Conservation (phyloP, 2,329 filamentous ascomycete genomes). For the Stachybotrys chartarum region DNA sequence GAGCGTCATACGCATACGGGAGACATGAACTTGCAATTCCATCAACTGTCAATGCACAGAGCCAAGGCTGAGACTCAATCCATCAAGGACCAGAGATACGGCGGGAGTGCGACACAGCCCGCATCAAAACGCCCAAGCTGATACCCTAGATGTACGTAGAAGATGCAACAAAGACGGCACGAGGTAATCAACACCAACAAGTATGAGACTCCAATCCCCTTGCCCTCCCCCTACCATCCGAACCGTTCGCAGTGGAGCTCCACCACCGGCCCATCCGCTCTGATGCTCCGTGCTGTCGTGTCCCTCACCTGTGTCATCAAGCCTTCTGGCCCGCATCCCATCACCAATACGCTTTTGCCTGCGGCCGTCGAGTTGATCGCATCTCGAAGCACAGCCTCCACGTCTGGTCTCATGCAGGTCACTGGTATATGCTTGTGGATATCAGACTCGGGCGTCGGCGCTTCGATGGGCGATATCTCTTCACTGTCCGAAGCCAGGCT, state of each 20-base stretch:
- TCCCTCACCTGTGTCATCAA: constrained; percentile 35
- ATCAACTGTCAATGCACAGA: no score
- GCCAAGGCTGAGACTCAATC: no score
- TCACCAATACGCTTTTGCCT: constrained; percentile 30
- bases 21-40: no score
- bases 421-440: constrained; percentile 14
- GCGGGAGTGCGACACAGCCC: no score
- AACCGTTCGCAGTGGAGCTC: constrained; percentile 43
- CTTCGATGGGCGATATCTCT: constrained; percentile 3
- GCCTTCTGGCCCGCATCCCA: constrained; percentile 37
- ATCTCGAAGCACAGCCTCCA: constrained; percentile 24
- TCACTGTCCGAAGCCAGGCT: constrained; percentile 10
- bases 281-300: constrained; percentile 31
- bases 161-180: no score
- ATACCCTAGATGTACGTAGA: no score
- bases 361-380: constrained; percentile 17
- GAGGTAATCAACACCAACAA: no score
- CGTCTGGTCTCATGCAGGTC: constrained; percentile 27
- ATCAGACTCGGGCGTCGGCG: not conserved
- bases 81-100: no score
- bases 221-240: constrained; percentile 25
- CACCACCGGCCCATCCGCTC: constrained; percentile 31
- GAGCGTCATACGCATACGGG: no score
- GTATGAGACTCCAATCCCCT: not conserved
- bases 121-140: no score